phyloP scores from a whole-genome alignment of 31 red algal genomes.

The Bonnemaisonia californica region DNA sequence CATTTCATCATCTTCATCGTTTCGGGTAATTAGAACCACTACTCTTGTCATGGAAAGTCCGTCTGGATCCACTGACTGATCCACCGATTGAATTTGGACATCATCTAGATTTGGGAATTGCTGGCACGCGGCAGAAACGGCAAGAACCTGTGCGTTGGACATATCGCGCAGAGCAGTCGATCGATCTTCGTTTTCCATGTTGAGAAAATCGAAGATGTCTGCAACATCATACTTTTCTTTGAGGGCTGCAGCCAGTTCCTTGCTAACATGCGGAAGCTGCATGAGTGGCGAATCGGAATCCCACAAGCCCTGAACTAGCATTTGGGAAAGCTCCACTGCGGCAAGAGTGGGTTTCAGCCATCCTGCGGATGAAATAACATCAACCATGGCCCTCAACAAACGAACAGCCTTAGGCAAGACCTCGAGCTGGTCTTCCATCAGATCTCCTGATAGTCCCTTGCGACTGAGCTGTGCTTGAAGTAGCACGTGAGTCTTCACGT shows the following conservation, averaged over 20 bases:
- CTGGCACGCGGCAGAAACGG: constrained; percentile 70
- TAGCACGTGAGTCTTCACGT: constrained; percentile 86
- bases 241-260: constrained; percentile 28
- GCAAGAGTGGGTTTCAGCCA: constrained; percentile 81
- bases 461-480: constrained; percentile 81
- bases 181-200: constrained; percentile 75
- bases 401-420: constrained; percentile 60
- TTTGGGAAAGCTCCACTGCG: constrained; percentile 85
- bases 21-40: constrained; percentile 34
- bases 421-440: constrained; percentile 54
- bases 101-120: constrained; percentile 72
- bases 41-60: constrained; percentile 36
- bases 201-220: constrained; percentile 70
- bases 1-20: constrained; percentile 52
- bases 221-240: constrained; percentile 43
- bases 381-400: constrained; percentile 86
- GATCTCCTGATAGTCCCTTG: constrained; percentile 26
- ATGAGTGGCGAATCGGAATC: constrained; percentile 58
- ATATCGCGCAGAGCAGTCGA: constrained; percentile 40
- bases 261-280: constrained; percentile 81
- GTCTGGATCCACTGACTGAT: constrained; percentile 26
- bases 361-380: constrained; percentile 86
- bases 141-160: constrained; percentile 54
- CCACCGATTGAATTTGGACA: constrained; percentile 37
- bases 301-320: constrained; percentile 89